Conservation (phyloP, 345 rosid species). For the Linum trigynum region DNA sequence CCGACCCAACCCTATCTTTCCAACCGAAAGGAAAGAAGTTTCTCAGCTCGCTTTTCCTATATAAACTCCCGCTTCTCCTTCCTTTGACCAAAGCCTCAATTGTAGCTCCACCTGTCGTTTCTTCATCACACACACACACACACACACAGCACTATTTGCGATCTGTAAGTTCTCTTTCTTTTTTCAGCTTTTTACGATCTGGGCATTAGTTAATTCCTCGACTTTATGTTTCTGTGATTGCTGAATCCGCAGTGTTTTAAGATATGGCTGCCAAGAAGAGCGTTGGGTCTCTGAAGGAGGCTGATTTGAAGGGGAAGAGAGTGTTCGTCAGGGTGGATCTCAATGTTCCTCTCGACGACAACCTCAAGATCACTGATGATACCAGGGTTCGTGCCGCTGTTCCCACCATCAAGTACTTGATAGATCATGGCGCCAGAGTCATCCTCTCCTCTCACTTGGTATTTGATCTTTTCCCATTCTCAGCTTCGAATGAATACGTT, state of each 20-base stretch:
- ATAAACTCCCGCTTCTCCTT: background rate
- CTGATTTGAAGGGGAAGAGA: slow-evolving; percentile 5
- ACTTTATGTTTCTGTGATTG: background rate
- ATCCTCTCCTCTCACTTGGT: slow-evolving; percentile 46
- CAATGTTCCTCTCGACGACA: slow-evolving; percentile 46
- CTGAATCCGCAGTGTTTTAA: background rate
- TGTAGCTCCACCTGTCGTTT: too few relatives aligned
- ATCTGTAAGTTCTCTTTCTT: too few relatives aligned
- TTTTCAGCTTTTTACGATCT: background rate
- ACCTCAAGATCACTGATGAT: slow-evolving; percentile 42
- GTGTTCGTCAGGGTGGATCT: slow-evolving; percentile 37
- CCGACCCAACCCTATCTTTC: background rate
- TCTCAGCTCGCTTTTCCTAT: background rate
- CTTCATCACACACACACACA: too few relatives aligned
- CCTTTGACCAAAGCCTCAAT: too few relatives aligned
- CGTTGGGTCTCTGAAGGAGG: slow-evolving; percentile 3
- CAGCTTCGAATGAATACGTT: background rate
- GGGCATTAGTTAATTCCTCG: background rate
- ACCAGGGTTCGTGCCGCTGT: slow-evolving; percentile 47
- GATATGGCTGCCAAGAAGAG: slow-evolving; percentile 4
- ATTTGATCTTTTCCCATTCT: background rate
- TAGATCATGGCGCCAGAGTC: slow-evolving; percentile 32
- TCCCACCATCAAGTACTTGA: slow-evolving; percentile 48
- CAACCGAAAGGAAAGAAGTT: background rate
- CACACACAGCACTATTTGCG: too few relatives aligned